Evolutionary conservation across 805 yeast genomes (phyloP).

Genomic region (Sugiyamaella qingdaonensis): DNA sequence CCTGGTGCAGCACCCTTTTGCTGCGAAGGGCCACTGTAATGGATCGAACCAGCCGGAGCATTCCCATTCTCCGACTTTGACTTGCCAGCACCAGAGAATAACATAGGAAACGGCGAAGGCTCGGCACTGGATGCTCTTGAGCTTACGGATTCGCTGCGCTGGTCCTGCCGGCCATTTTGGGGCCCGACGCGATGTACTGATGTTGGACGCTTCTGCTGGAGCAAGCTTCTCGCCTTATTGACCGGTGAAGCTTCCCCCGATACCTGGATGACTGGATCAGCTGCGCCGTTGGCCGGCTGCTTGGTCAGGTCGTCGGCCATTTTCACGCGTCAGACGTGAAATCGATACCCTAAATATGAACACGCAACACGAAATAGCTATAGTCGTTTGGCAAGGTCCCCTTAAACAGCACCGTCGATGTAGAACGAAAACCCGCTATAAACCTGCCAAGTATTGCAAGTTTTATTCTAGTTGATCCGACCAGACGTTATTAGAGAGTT

Average conservation of each 20-base stretch:
- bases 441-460: too few species aligned
- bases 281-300: not conserved
- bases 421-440: too few species aligned
- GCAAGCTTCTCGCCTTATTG: not conserved
- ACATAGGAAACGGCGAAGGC: conserved; percentile 14
- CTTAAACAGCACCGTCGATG: too few species aligned
- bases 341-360: too few species aligned
- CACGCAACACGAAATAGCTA: too few species aligned
- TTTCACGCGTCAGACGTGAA: not conserved
- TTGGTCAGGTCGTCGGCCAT: not conserved
- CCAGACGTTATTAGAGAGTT: too few species aligned
- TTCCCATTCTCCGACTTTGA: not conserved
- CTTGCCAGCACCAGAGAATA: conserved; percentile 7
- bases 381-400: too few species aligned
- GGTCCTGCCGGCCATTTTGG: conserved; percentile 2
- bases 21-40: not conserved
- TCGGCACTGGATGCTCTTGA: conserved; percentile 1
- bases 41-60: not conserved
- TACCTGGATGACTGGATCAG: conserved; percentile 15
- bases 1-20: conserved; percentile 1
- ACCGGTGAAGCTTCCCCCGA: conserved; percentile 14
- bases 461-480: too few species aligned
- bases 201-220: conserved; percentile 17
- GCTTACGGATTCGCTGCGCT: not conserved
- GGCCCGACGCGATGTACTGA: conserved; percentile 4